Evolutionary conservation across 345 rosid species (phyloP).

Genomic region (Linum trigynum): DNA sequence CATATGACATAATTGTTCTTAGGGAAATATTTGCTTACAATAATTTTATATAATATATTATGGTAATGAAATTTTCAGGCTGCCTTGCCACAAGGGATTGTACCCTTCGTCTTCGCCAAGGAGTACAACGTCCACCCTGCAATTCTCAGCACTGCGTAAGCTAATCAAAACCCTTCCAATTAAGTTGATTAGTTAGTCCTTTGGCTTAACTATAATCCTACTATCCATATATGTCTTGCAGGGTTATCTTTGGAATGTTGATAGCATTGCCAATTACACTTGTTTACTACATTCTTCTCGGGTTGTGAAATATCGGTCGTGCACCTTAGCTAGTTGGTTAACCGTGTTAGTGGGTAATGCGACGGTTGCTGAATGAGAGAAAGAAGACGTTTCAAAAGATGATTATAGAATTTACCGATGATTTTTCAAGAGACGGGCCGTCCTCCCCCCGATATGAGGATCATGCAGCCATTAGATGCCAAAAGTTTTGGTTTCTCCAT

Average conservation of each 20-base stretch:
- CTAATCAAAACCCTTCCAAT: background rate
- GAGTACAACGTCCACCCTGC: conserved; percentile 2
- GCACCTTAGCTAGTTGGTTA: no score
- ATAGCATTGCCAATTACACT: background rate
- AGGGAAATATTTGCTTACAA: no score
- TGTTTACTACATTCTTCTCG: conserved; percentile 3
- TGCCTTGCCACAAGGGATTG: conserved; percentile 1
- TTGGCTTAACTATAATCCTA: background rate
- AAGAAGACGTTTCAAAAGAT: background rate
- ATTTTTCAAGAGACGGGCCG: background rate
- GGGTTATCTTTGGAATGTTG: conserved; percentile 3
- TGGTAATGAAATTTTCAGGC: background rate
- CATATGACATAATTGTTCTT: no score
- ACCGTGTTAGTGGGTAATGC: no score
- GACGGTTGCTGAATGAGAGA: no score
- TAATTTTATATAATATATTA: background rate
- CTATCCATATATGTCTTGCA: background rate
- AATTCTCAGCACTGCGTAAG: conserved; percentile 3
- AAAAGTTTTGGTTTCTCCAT: no score
- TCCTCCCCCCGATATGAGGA: background rate
- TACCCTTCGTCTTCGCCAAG: background rate
- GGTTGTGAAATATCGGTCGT: background rate
- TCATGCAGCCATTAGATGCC: background rate
- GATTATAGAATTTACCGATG: background rate
- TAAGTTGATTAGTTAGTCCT: background rate